These are phyloP conservation scores for Penicillium sp. DNA, from an alignment of 2,329 filamentous ascomycete species.

Conservation along the genomic window DNA sequence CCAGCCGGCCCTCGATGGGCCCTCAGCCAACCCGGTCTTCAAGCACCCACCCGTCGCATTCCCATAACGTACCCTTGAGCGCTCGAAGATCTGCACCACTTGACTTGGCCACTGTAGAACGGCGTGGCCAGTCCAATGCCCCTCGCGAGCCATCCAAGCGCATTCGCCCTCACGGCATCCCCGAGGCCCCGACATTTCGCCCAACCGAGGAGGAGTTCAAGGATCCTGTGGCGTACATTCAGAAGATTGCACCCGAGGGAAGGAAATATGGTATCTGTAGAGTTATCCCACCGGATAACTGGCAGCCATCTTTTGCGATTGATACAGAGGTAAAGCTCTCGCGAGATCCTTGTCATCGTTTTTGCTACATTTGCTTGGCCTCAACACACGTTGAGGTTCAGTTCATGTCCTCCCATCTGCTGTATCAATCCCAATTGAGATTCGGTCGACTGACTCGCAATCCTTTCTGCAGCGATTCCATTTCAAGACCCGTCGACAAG, in stretches of 20 bases:
- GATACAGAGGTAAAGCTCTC: slow-evolving; percentile 78
- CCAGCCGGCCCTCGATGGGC: slow-evolving; percentile 34
- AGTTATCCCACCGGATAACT: slow-evolving; percentile 87
- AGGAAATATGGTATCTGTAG: slow-evolving; percentile 90
- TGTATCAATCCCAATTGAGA: background rate
- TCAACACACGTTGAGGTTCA: background rate
- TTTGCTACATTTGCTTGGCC: background rate
- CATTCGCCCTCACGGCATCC: slow-evolving; percentile 77
- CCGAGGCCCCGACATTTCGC: slow-evolving; percentile 86
- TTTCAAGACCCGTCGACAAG: slow-evolving; percentile 92
- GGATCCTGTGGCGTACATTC: slow-evolving; percentile 90
- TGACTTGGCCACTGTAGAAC: slow-evolving; percentile 86
- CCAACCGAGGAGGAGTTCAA: slow-evolving; percentile 93
- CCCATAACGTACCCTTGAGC: slow-evolving; percentile 60
- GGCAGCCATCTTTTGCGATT: slow-evolving; percentile 94
- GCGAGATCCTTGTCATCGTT: background rate
- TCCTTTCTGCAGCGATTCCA: slow-evolving; percentile 73
- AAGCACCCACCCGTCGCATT: slow-evolving; percentile 46
- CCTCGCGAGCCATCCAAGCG: slow-evolving; percentile 75
- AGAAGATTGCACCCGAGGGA: slow-evolving; percentile 85
- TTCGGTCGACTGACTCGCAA: background rate
- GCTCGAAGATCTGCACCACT: slow-evolving; percentile 67
- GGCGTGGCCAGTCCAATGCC: slow-evolving; percentile 77
- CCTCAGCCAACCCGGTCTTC: slow-evolving; percentile 41
- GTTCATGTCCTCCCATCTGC: background rate